Evolutionary conservation across 345 rosid genomes (phyloP).

Genomic region (Salix suchowensis): DNA sequence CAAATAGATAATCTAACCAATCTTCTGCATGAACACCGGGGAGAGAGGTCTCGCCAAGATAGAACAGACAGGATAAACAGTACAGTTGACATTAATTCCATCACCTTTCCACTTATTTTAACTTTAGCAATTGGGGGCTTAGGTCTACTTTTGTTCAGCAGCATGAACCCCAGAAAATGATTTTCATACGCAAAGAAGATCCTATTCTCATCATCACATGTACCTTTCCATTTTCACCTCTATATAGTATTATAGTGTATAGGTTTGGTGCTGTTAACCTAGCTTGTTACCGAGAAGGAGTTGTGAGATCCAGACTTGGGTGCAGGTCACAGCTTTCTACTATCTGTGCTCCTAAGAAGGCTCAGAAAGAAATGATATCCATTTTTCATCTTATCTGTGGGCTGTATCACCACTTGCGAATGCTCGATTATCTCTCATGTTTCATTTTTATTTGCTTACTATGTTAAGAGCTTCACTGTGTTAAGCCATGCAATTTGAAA

Average conservation of each 20-base stretch:
- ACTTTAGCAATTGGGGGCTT: constrained; percentile 64
- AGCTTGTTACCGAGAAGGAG: neutral
- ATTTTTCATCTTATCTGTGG: too few relatives aligned
- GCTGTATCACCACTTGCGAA: too few relatives aligned
- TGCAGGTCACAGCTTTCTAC: too few relatives aligned
- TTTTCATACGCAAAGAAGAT: neutral
- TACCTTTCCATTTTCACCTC: too few relatives aligned
- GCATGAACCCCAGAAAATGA: constrained; percentile 34
- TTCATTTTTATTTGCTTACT: too few relatives aligned
- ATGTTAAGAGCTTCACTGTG: too few relatives aligned
- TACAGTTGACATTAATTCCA: constrained; percentile 27
- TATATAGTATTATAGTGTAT: neutral
- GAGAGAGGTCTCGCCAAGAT: constrained; percentile 59
- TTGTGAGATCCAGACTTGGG: too few relatives aligned
- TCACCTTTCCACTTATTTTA: constrained; percentile 46
- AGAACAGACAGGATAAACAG: constrained; percentile 33
- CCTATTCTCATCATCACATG: neutral
- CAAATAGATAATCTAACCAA: constrained; percentile 77
- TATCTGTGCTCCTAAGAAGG: too few relatives aligned
- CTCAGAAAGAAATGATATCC: too few relatives aligned
- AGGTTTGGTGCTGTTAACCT: neutral
- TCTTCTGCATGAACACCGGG: constrained; percentile 59
- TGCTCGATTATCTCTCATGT: too few relatives aligned
- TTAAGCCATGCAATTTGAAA: too few relatives aligned
- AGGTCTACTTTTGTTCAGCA: constrained; percentile 44